These are phyloP conservation scores for Rugosomyces carneus DNA, from an alignment of 1,284 basidiomycete genomes.

Conservation along the genomic window DNA sequence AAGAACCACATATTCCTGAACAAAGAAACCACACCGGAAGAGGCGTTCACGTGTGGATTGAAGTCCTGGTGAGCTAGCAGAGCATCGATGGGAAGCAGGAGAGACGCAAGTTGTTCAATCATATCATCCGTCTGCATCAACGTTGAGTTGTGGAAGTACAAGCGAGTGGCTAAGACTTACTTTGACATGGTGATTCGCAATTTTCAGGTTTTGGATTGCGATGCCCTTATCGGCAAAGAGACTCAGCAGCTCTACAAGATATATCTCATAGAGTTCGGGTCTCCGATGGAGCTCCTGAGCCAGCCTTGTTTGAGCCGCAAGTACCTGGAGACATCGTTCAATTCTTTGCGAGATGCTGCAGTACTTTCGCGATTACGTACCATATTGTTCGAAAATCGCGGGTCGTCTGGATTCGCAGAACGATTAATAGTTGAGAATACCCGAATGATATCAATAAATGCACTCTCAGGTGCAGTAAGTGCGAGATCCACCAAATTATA, in stretches of 20 bases:
- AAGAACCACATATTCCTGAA: slow-evolving; percentile 97
- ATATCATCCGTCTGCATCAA: slow-evolving; percentile 66
- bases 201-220: slow-evolving; percentile 78
- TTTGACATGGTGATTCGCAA: slow-evolving; percentile 59
- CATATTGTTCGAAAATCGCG: slow-evolving; percentile 81
- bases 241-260: slow-evolving; percentile 80
- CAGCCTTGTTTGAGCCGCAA: slow-evolving; percentile 85
- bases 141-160: slow-evolving; percentile 6
- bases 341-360: slow-evolving; percentile 3
- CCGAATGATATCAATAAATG: slow-evolving; percentile 82
- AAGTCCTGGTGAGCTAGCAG: slow-evolving; percentile 77
- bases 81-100: slow-evolving; percentile 87
- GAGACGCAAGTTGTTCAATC: slow-evolving; percentile 79
- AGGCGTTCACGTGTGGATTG: slow-evolving; percentile 53
- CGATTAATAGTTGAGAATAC: slow-evolving; percentile 86
- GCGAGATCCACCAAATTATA: slow-evolving; percentile 90
- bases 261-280: slow-evolving; percentile 72
- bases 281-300: slow-evolving; percentile 71
- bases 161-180: slow-evolving; percentile 28
- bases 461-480: slow-evolving; percentile 66
- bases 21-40: slow-evolving; percentile 65
- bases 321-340: slow-evolving; percentile 40
- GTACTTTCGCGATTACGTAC: slow-evolving; percentile 33
- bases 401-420: slow-evolving; percentile 79
- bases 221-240: slow-evolving; percentile 91